Evolutionary conservation across 345 rosid species (phyloP), one percentile per base, ranked within the genome.

Genomic region (Pugionium cornutum): DNA sequence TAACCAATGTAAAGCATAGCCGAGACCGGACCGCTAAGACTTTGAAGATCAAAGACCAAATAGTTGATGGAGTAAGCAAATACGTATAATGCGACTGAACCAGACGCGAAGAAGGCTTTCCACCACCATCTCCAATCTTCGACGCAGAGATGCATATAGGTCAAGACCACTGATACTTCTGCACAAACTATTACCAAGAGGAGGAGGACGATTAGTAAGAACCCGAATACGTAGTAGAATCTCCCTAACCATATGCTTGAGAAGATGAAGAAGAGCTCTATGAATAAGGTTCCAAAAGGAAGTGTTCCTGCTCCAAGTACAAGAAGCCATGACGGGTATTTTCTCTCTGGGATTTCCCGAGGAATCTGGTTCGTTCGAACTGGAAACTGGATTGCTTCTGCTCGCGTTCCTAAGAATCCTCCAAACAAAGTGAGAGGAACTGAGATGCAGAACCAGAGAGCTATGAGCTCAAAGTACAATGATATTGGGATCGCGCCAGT

Each of bases 111-210:
- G 84, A 88, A 88, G 2, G 96, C 84, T 77, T 86, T 88, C 96
- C 96, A 88, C 96, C 92, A 86, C 96, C 96, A 88, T 57, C 77
- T 82, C 96, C 96, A 88, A 51, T 88, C 95, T 76, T 88, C 95
- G 8, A 84, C 95, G 9, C 91, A 88, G 29, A 88, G 95, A 63
- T 86, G 95, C 91, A 88, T 88, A 72, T 86, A 88, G 27, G 91
- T 88, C 26, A 88, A 83, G 36, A 88, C 91, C 66, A 88, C 89
- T 4, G 95, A 86, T 5, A 86, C 89, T 75, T 88, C 91, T 25
- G 89, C 95, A 44, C 95, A 86, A 41, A 86, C 91, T 3, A 88
- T 64, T 31, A 86, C 83, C 58, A 88, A 79, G 26, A 88, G 79
- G 9, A 79, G 39, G 9, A 88, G 83, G 61, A 88, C 95, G 41